Evolutionary conservation across 2,329 filamentous ascomycete species (phyloP).

Genomic region (Alternaria triticimaculans): DNA sequence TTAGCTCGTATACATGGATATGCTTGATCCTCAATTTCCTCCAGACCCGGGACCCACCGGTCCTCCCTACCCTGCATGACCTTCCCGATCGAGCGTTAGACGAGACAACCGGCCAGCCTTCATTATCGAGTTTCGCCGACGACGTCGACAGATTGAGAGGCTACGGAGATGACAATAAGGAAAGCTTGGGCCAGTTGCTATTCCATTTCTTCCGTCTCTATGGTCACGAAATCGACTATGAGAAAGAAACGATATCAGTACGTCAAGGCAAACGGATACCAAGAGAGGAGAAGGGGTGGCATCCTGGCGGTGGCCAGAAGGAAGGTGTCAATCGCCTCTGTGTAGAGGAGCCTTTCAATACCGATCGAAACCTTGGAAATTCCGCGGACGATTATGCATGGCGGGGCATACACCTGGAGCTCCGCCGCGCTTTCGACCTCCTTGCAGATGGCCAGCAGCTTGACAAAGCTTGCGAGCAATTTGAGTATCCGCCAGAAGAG

Average conservation of each 20-base stretch:
- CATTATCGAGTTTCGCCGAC: slow-evolving; percentile 80
- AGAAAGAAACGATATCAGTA: slow-evolving; percentile 82
- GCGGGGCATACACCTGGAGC: slow-evolving; percentile 85
- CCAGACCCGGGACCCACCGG: slow-evolving; percentile 81
- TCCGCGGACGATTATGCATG: slow-evolving; percentile 96
- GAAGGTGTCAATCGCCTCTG: slow-evolving; percentile 76
- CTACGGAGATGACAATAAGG: slow-evolving; percentile 80
- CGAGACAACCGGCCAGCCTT: slow-evolving; percentile 65
- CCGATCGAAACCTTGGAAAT: slow-evolving; percentile 86
- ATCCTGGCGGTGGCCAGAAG: slow-evolving; percentile 61
- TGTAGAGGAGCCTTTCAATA: slow-evolving; percentile 97
- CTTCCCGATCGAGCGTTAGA: slow-evolving; percentile 67
- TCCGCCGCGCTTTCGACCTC: slow-evolving; percentile 85
- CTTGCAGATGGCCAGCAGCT: slow-evolving; percentile 77
- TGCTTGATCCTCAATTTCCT: slow-evolving; percentile 97
- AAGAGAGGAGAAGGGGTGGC: slow-evolving; percentile 89
- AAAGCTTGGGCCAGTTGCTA: slow-evolving; percentile 82
- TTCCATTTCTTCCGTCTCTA: slow-evolving; percentile 97
- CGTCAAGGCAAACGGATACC: slow-evolving; percentile 78
- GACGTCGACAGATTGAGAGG: slow-evolving; percentile 76
- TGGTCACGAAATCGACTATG: slow-evolving; percentile 90
- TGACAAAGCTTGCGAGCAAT: slow-evolving; percentile 84
- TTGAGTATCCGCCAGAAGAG: slow-evolving; percentile 79
- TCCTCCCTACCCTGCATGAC: slow-evolving; percentile 86
- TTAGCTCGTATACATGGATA: slow-evolving; percentile 99